phyloP scores from a whole-genome alignment of 192 early-diverging fungal genomes.

The Coemansia sp. region DNA sequence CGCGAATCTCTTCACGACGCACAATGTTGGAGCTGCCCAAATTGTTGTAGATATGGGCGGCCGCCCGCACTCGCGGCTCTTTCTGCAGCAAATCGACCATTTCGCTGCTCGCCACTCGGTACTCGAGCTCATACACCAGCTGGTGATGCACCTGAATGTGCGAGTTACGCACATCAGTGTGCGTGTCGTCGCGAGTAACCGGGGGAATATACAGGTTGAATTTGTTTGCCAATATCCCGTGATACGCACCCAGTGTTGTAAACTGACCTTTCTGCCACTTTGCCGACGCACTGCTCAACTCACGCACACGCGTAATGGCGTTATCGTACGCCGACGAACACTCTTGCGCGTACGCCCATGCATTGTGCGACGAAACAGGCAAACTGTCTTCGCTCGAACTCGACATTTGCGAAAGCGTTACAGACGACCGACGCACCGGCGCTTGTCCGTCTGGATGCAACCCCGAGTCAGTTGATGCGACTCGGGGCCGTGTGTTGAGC shows the following conservation, averaged over 20 bases:
- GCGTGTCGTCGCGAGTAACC: neutral
- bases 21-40: slow-evolving; percentile 32
- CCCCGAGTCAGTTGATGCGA: neutral
- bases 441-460: neutral
- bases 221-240: slow-evolving; percentile 17
- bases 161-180: slow-evolving; percentile 38
- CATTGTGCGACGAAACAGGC: slow-evolving; percentile 18
- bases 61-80: slow-evolving; percentile 21
- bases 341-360: slow-evolving; percentile 26
- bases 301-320: slow-evolving; percentile 33
- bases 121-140: slow-evolving; percentile 43
- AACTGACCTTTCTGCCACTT: slow-evolving; percentile 9
- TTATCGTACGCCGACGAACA: slow-evolving; percentile 27
- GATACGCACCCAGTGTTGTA: slow-evolving; percentile 8
- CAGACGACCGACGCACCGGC: slow-evolving; percentile 2
- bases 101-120: slow-evolving; percentile 12
- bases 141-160: slow-evolving; percentile 51
- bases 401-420: slow-evolving; percentile 13
- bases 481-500: neutral
- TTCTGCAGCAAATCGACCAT: neutral
- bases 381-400: slow-evolving; percentile 33
- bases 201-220: slow-evolving; percentile 11
- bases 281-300: slow-evolving; percentile 7
- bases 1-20: slow-evolving; percentile 24
- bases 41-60: slow-evolving; percentile 16